phyloP scores from a whole-genome alignment of 2,329 filamentous ascomycete genomes.

The Fusarium clavum region DNA sequence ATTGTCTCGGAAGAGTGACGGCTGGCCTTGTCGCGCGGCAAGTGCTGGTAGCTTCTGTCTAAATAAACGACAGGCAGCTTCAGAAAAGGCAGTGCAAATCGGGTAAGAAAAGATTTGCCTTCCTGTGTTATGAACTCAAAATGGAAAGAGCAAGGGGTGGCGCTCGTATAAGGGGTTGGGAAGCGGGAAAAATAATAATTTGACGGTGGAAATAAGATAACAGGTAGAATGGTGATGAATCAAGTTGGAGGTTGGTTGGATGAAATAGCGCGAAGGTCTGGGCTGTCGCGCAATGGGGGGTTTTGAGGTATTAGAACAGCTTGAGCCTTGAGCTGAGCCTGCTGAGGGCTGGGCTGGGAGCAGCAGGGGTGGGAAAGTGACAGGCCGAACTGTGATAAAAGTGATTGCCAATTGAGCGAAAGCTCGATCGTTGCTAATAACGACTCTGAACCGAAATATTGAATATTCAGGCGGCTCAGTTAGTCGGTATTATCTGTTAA shows the following conservation, averaged over 20 bases:
- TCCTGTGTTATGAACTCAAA: not conserved
- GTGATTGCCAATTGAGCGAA: conserved; percentile 2
- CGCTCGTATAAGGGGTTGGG: not conserved
- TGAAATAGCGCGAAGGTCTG: conserved; percentile 8
- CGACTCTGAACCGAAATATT: not conserved
- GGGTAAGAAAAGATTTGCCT: not conserved
- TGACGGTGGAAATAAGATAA: not conserved
- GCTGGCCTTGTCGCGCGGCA: conserved; percentile 43
- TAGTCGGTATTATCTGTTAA: conserved; percentile 2
- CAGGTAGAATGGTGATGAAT: not conserved
- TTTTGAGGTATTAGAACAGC: conserved; percentile 17
- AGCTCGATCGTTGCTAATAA: not conserved
- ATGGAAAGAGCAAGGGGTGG: not conserved
- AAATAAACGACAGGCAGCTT: conserved; percentile 17
- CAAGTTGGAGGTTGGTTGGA: conserved; percentile 1
- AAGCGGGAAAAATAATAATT: conserved; percentile 1
- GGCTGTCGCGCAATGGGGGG: conserved; percentile 5
- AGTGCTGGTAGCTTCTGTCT: conserved; percentile 27
- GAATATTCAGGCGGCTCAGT: conserved; percentile 2
- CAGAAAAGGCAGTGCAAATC: not conserved
- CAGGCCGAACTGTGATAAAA: conserved; percentile 12
- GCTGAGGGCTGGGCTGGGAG: conserved; percentile 5
- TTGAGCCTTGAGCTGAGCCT: conserved; percentile 1
- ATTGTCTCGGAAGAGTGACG: conserved; percentile 47
- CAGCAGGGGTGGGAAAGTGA: not conserved